phyloP scores from a whole-genome alignment of 2,329 filamentous ascomycete genomes.

The Dothideomycetes sp. region DNA sequence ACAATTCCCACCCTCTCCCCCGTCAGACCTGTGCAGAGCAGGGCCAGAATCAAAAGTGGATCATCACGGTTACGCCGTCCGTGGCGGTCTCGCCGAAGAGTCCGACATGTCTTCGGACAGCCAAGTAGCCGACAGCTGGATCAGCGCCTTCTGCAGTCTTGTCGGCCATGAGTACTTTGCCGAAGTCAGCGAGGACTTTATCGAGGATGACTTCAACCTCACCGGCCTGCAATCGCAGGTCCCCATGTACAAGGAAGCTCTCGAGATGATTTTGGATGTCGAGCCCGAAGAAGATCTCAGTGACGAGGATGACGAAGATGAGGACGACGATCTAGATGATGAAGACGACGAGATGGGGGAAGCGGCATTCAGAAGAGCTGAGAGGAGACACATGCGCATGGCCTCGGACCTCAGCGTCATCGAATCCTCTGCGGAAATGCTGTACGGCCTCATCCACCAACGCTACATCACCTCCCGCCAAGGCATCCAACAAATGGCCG shows the following conservation, averaged over 20 bases:
- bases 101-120: slow-evolving; percentile 47
- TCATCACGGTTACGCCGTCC: slow-evolving; percentile 7
- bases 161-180: slow-evolving; percentile 98
- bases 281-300: slow-evolving; percentile 84
- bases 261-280: slow-evolving; percentile 98
- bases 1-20: too few species aligned
- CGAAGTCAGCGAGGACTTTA: slow-evolving; percentile 97
- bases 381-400: slow-evolving; percentile 75
- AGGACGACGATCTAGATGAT: slow-evolving; percentile 37
- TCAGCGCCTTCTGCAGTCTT: slow-evolving; percentile 90
- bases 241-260: slow-evolving; percentile 95
- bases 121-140: slow-evolving; percentile 77
- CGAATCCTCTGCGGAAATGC: slow-evolving; percentile 93
- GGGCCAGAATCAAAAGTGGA: too few species aligned
- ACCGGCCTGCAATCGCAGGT: slow-evolving; percentile 93
- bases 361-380: slow-evolving; percentile 30
- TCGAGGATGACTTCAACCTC: slow-evolving; percentile 99
- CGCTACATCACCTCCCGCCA: slow-evolving; percentile 94
- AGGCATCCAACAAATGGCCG: slow-evolving; percentile 97
- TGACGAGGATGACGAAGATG: slow-evolving; percentile 55
- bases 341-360: slow-evolving; percentile 49
- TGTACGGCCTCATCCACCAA: slow-evolving; percentile 97
- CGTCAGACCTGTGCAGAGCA: too few species aligned
- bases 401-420: slow-evolving; percentile 90
- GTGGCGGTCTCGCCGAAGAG: slow-evolving; percentile 7